A percentile compares a stretch with the other conserved stretches of the same genome.
These are phyloP conservation scores for Chytriomyces sp. DNA, from an alignment of 192 early-diverging fungal species.

Conservation along the genomic window DNA sequence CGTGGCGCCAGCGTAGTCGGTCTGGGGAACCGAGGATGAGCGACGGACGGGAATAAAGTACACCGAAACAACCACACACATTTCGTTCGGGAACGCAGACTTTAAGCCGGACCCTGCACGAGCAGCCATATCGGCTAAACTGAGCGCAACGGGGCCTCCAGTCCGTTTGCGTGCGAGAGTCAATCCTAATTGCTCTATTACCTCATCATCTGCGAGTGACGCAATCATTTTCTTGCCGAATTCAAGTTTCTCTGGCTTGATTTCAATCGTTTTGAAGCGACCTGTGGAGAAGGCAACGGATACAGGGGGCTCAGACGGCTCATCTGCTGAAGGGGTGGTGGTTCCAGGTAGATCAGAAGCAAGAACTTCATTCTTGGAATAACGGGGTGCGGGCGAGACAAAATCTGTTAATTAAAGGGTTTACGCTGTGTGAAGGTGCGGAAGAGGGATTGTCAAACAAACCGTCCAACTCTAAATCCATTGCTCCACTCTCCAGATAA, in stretches of 20 bases:
- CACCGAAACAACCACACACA: background rate
- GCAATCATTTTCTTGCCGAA: background rate
- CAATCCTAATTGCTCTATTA: background rate
- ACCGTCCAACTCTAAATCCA: constrained; percentile 8
- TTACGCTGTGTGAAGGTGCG: too few relatives aligned
- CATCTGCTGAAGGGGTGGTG: too few relatives aligned
- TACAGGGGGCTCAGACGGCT: too few relatives aligned
- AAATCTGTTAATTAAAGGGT: too few relatives aligned
- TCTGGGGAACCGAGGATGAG: too few relatives aligned
- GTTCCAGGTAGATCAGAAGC: too few relatives aligned
- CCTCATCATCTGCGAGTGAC: background rate
- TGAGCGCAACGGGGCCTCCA: background rate
- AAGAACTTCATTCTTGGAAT: too few relatives aligned
- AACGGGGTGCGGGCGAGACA: too few relatives aligned
- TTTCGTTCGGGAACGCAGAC: background rate
- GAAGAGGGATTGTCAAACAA: background rate
- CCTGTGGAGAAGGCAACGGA: background rate
- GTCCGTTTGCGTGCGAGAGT: background rate
- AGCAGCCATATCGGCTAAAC: background rate
- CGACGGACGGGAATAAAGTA: background rate
- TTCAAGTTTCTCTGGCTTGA: background rate
- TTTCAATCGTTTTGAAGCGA: background rate
- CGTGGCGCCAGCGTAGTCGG: too few relatives aligned
- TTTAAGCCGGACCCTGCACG: background rate
- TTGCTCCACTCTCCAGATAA: background rate